These are phyloP conservation scores for Trichoderma semiorbis DNA, from an alignment of 2,329 filamentous ascomycete genomes.

Conservation along the genomic window DNA sequence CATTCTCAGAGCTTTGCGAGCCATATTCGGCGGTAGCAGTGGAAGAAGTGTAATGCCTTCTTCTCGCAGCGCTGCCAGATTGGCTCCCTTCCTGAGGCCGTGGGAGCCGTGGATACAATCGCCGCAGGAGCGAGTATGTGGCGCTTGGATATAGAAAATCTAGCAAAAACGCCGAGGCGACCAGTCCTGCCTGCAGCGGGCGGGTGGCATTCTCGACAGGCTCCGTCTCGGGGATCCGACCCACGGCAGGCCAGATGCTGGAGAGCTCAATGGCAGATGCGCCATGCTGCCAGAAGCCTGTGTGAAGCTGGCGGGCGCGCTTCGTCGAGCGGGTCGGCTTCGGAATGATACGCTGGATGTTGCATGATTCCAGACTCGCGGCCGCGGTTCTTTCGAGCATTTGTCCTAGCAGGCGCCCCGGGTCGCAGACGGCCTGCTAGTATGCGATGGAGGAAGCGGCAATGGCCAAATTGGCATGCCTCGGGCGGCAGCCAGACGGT, in stretches of 20 bases:
- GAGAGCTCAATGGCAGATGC: constrained; percentile 48
- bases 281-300: constrained; percentile 54
- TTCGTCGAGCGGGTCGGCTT: constrained; percentile 35
- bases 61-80: constrained; percentile 21
- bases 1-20: background rate
- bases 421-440: constrained; percentile 2
- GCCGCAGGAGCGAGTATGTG: constrained; percentile 42
- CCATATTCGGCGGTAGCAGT: constrained; percentile 17
- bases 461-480: constrained; percentile 12
- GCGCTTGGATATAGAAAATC: constrained; percentile 55
- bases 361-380: constrained; percentile 53
- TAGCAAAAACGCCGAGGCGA: constrained; percentile 49
- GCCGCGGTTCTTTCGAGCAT: constrained; percentile 60
- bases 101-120: constrained; percentile 31
- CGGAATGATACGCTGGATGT: constrained; percentile 50
- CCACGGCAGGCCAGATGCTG: constrained; percentile 37
- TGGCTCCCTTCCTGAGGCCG: constrained; percentile 23
- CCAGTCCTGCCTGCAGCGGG: constrained; percentile 31
- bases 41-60: constrained; percentile 29
- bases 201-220: constrained; percentile 23
- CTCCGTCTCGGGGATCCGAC: constrained; percentile 18
- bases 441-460: background rate
- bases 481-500: constrained; percentile 1
- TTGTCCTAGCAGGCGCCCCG: constrained; percentile 26
- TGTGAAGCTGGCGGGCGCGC: constrained; percentile 44